Percentiles rank a stretch among this genome's conserved stretches.
These are phyloP conservation scores for Albophoma yamanashiensis DNA, from an alignment of 2,329 filamentous ascomycete species.

Conservation along the genomic window DNA sequence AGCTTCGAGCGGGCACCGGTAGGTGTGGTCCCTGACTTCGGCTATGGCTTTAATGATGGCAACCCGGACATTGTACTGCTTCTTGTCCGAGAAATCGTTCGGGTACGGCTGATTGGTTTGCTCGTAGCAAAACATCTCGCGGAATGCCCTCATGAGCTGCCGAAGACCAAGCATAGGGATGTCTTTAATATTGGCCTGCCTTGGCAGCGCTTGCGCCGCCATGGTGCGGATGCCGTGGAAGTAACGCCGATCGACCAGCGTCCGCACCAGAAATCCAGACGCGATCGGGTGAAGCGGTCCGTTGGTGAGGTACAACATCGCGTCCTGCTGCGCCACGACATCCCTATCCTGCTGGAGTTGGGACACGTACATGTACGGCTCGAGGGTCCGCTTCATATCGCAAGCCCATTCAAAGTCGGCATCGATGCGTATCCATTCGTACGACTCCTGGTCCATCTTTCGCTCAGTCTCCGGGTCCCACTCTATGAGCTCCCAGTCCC, in stretches of 20 bases:
- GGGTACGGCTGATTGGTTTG: conserved; percentile 69
- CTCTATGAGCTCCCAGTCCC: conserved; percentile 75
- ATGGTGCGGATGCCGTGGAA: conserved; percentile 86
- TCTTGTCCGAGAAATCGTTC: conserved; percentile 86
- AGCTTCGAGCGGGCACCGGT: conserved; percentile 67
- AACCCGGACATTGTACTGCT: conserved; percentile 73
- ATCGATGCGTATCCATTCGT: conserved; percentile 97
- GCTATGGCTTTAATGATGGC: conserved; percentile 76
- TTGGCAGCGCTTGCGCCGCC: conserved; percentile 68
- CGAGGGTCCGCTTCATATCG: conserved; percentile 70
- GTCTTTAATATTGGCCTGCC: conserved; percentile 59
- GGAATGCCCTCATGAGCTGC: conserved; percentile 78
- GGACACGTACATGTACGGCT: conserved; percentile 94
- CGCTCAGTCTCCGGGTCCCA: conserved; percentile 85
- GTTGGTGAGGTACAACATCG: conserved; percentile 62
- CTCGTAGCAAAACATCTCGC: conserved; percentile 77
- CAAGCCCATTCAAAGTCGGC: conserved; percentile 98
- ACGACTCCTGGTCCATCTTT: conserved; percentile 90
- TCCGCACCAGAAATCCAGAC: conserved; percentile 81
- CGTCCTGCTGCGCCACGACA: conserved; percentile 75
- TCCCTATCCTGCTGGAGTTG: conserved; percentile 96
- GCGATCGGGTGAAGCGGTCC: conserved; percentile 66
- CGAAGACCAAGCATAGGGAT: conserved; percentile 66
- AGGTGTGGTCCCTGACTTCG: conserved; percentile 59
- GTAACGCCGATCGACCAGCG: conserved; percentile 83